Conservation (phyloP, 129 eudicot genomes). For the Arctium minus region DNA sequence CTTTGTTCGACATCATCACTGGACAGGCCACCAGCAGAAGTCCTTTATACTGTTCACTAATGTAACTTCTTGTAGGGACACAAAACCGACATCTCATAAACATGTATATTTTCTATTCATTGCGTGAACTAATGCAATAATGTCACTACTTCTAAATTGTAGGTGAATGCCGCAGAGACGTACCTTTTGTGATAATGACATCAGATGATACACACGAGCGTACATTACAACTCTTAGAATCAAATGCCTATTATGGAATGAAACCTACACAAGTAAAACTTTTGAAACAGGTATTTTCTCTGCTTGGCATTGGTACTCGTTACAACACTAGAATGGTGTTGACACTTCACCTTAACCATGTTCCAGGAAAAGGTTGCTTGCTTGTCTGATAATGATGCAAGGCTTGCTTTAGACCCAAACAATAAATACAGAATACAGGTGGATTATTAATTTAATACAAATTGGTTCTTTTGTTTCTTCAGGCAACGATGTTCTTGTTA, state of each 20-base stretch:
- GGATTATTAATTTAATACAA: background rate
- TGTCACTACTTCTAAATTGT: background rate
- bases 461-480: background rate
- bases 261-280: conserved; percentile 80
- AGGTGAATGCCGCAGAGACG: conserved; percentile 66
- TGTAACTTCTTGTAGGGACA: background rate
- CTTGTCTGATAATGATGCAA: conserved; percentile 95
- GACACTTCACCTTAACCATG: conserved; percentile 5
- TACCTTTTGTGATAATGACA: conserved; percentile 94
- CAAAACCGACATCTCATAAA: background rate
- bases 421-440: conserved; percentile 87
- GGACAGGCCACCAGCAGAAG: no score
- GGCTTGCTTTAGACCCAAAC: conserved; percentile 79
- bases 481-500: background rate
- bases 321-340: background rate
- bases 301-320: background rate
- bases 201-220: conserved; percentile 93
- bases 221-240: conserved; percentile 67
- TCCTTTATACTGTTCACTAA: background rate
- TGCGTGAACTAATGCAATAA: background rate
- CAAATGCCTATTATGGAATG: conserved; percentile 91
- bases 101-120: background rate
- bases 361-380: conserved; percentile 97
- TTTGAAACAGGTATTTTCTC: conserved; percentile 74
- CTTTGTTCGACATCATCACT: no score